These are phyloP conservation scores for Neofusicoccum cordaticola DNA, from an alignment of 2,329 filamentous ascomycete genomes.

Conservation along the genomic window DNA sequence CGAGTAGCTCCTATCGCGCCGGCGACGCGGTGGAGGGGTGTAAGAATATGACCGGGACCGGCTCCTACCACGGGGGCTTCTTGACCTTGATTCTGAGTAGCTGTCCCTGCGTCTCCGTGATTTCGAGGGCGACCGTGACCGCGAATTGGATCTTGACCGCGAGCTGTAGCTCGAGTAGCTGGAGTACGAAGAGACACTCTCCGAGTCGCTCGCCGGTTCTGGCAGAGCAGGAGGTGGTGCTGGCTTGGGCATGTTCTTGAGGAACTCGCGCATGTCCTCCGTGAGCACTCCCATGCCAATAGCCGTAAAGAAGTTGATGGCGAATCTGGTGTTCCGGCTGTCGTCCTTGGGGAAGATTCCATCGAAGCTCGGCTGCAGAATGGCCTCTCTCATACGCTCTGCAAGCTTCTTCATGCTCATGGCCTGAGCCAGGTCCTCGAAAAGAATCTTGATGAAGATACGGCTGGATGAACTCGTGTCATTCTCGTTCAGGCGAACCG, in stretches of 20 bases:
- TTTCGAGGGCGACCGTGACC: constrained; percentile 17
- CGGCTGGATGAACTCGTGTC: constrained; percentile 94
- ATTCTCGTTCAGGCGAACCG: constrained; percentile 89
- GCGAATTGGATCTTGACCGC: constrained; percentile 20
- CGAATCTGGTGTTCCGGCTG: constrained; percentile 86
- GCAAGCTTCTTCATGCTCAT: constrained; percentile 79
- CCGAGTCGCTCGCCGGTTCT: constrained; percentile 32
- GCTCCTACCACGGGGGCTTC: constrained; percentile 10
- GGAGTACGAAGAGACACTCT: constrained; percentile 31
- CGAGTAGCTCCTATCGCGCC: constrained; percentile 12
- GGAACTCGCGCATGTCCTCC: constrained; percentile 87
- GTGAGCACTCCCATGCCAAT: constrained; percentile 95
- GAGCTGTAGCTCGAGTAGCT: constrained; percentile 27
- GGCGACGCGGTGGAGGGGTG: constrained; percentile 17
- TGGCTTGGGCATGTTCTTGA: constrained; percentile 88
- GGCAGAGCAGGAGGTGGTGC: constrained; percentile 59
- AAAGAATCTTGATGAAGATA: constrained; percentile 98
- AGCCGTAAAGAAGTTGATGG: constrained; percentile 99
- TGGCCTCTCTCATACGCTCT: constrained; percentile 72
- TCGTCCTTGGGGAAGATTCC: constrained; percentile 90
- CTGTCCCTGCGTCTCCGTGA: constrained; percentile 2
- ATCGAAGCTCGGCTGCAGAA: constrained; percentile 71
- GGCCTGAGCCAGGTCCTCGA: constrained; percentile 86
- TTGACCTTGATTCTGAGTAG: constrained; percentile 8
- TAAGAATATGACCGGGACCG: constrained; percentile 13